These are phyloP conservation scores for Escallonia herrerae DNA, from an alignment of 129 eudicot genomes.

Conservation along the genomic window DNA sequence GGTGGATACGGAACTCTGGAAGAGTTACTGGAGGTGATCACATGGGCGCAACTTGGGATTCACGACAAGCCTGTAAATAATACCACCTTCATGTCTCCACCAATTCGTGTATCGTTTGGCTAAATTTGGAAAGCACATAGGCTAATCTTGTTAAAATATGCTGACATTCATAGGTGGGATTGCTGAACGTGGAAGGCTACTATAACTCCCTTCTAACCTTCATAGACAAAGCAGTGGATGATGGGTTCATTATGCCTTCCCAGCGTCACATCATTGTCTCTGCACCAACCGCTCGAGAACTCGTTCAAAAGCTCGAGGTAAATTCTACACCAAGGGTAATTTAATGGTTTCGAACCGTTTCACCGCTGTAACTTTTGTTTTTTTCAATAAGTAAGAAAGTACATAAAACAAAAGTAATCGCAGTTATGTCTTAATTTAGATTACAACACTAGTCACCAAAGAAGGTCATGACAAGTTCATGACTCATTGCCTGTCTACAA, in stretches of 20 bases:
- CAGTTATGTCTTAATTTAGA: too few relatives aligned
- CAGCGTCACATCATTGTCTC: conserved; percentile 57
- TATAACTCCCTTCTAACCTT: conserved; percentile 45
- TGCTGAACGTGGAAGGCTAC: conserved; percentile 58
- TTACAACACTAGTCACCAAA: too few relatives aligned
- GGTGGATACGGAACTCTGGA: conserved; percentile 73
- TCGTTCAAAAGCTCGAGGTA: conserved; percentile 61
- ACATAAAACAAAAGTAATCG: too few relatives aligned
- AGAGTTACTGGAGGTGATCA: conserved; percentile 55
- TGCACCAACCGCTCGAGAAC: conserved; percentile 40
- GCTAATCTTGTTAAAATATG: not conserved
- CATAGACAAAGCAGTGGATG: conserved; percentile 62
- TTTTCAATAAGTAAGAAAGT: too few relatives aligned
- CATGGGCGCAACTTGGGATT: conserved; percentile 72
- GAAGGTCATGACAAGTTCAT: too few relatives aligned
- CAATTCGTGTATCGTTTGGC: conserved; percentile 3
- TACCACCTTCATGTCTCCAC: not conserved
- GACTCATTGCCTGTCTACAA: too few relatives aligned
- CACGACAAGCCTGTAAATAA: conserved; percentile 58
- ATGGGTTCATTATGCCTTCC: conserved; percentile 52
- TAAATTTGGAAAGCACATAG: conserved; percentile 9
- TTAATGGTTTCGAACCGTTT: too few relatives aligned
- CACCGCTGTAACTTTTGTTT: too few relatives aligned
- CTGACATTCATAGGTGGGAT: conserved; percentile 40
- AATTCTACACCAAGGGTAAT: not conserved